Evolutionary conservation across 2,329 filamentous ascomycete genomes (phyloP).

Genomic region (Fusarium buxicola): DNA sequence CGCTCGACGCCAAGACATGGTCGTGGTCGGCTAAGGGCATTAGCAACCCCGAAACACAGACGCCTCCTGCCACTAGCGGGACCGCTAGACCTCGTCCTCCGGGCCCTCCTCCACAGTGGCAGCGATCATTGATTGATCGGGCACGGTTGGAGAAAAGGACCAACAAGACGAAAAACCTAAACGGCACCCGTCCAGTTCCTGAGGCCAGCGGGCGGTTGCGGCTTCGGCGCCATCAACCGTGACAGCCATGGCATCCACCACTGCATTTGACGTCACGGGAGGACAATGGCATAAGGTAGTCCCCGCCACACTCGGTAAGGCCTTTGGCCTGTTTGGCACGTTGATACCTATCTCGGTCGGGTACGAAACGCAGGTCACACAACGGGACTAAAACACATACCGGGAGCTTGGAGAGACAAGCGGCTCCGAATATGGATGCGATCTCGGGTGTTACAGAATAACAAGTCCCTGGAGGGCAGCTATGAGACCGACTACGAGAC

Average conservation of each 20-base stretch:
- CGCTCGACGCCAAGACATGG: slow-evolving; percentile 41
- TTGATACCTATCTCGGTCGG: not conserved
- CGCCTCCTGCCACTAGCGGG: slow-evolving; percentile 35
- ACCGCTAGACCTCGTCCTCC: slow-evolving; percentile 26
- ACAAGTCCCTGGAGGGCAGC: slow-evolving; percentile 7
- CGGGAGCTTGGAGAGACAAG: slow-evolving; percentile 38
- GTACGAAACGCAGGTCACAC: slow-evolving; percentile 17
- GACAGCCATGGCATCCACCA: slow-evolving; percentile 20
- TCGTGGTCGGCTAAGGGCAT: slow-evolving; percentile 41
- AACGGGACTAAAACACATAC: slow-evolving; percentile 30
- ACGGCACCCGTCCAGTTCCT: slow-evolving; percentile 15
- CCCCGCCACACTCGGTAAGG: not conserved
- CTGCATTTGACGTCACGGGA: not conserved
- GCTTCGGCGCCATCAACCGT: slow-evolving; percentile 26
- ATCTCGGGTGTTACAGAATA: slow-evolving; percentile 28
- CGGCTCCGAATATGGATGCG: slow-evolving; percentile 20
- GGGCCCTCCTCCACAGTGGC: slow-evolving; percentile 26
- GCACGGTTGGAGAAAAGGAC: slow-evolving; percentile 33
- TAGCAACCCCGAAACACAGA: slow-evolving; percentile 43
- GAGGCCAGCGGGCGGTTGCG: slow-evolving; percentile 22
- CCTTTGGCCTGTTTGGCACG: slow-evolving; percentile 5
- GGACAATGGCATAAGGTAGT: slow-evolving; percentile 8
- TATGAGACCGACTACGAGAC: slow-evolving; percentile 1
- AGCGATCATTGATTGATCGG: slow-evolving; percentile 32
- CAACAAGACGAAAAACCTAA: slow-evolving; percentile 31